Evolutionary conservation across 345 rosid species (phyloP), one percentile per base, ranked within the genome.

Genomic region (thale cress (Arabidopsis thaliana)): DNA sequence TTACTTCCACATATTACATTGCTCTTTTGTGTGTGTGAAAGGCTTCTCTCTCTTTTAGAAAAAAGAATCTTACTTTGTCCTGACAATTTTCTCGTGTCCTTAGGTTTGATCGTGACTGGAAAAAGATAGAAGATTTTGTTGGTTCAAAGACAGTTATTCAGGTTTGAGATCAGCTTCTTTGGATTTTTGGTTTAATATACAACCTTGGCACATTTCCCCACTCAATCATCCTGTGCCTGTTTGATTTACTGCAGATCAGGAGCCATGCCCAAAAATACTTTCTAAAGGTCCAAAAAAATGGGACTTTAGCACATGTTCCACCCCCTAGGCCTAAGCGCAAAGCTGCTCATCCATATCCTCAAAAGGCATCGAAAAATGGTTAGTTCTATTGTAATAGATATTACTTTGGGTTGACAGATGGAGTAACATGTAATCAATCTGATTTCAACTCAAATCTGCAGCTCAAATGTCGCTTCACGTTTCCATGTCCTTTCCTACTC

Each of bases 61-160:
- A 32, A 32, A 50, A 50, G 6, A 53, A 25, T n/a, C 42, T 3
- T 46, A 33, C 52, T 75, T 60, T 22, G 44, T 41, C 40, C 45
- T 75, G 55, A 3, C 25, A 49, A 38, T 75, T 32, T 42, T 51
- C 28, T 55, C 62, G 36, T 16, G 20, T 45, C 25, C 12, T n/a
- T 72, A 91, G 97, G 63, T 91, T 89, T 84, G 97, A 91, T 51
- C 96, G 96, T 25, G 97, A 91, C 79, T 91, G 97, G 97, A 91
- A 89, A 75, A 91, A 88, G 68, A 91, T 91, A 41, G 93, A 91
- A 87, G 96, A 90, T 12, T 91, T 91, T 75, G 50, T 91, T 62
- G 97, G 97, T 62, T 91, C 97, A 28, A 91, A 89, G 86, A 88
- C 97, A 37, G 93, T 87, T 14, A 89, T 91, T 65, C 97, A 91